A percentile compares a stretch with the other conserved stretches of the same genome.
Evolutionary conservation across 768 basidiomycete genomes (phyloP).

Genomic region (Solioccasus polychromus): DNA sequence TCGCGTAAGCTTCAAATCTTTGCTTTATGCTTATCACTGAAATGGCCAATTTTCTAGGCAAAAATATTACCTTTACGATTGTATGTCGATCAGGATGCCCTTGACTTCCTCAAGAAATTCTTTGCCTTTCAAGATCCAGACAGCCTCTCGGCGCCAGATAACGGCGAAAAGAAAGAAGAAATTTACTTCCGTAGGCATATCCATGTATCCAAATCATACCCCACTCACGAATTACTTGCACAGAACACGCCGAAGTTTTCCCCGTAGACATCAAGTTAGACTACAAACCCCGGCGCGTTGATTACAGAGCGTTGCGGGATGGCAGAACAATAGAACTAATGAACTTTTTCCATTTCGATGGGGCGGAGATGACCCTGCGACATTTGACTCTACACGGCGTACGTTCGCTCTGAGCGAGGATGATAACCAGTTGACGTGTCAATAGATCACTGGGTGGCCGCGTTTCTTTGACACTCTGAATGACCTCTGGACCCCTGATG

Average conservation of each 20-base stretch:
- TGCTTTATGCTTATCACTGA: background rate
- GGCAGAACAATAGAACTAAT: slow-evolving; percentile 95
- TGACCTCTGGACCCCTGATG: slow-evolving; percentile 98
- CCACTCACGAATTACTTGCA: background rate
- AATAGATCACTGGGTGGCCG: slow-evolving; percentile 91
- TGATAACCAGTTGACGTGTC: slow-evolving; percentile 8
- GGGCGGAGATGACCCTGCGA: slow-evolving; percentile 94
- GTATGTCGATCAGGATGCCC: slow-evolving; percentile 97
- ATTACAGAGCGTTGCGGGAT: slow-evolving; percentile 85
- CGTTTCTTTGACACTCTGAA: slow-evolving; percentile 89
- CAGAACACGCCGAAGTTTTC: slow-evolving; percentile 93
- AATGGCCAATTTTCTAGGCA: slow-evolving; percentile 45
- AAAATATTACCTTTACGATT: slow-evolving; percentile 88
- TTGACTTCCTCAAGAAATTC: slow-evolving; percentile 97
- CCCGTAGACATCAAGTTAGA: slow-evolving; percentile 95
- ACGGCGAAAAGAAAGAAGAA: slow-evolving; percentile 41
- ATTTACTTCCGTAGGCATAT: slow-evolving; percentile 67
- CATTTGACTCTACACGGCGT: slow-evolving; percentile 92
- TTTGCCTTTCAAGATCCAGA: slow-evolving; percentile 80
- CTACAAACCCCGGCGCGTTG: slow-evolving; percentile 96
- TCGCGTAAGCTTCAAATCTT: slow-evolving; percentile 37
- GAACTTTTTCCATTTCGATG: slow-evolving; percentile 99
- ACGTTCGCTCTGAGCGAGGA: slow-evolving; percentile 32
- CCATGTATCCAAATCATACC: slow-evolving; percentile 1
- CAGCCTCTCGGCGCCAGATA: slow-evolving; percentile 31